These are phyloP conservation scores for Pseudotsuga menziesii DNA, from an alignment of 75 land plant species.

Conservation along the genomic window DNA sequence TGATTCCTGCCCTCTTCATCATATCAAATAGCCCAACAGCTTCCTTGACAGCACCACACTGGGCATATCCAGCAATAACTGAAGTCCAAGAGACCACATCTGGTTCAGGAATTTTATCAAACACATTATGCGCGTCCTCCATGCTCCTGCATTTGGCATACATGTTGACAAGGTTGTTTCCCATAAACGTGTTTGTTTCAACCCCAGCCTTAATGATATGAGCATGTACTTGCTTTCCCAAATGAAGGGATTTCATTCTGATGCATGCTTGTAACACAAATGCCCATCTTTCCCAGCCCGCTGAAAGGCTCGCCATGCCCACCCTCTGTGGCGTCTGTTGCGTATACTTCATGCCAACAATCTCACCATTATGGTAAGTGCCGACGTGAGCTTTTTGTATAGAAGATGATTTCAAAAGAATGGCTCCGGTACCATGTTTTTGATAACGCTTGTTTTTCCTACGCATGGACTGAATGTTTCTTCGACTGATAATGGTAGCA, in stretches of 20 bases:
- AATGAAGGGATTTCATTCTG: neutral
- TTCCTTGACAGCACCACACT: neutral
- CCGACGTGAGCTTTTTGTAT: too few species aligned
- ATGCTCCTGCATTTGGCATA: conserved; percentile 13
- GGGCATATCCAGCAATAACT: conserved; percentile 13
- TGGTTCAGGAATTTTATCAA: conserved; percentile 17
- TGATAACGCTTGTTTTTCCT: too few species aligned
- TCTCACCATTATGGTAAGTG: too few species aligned
- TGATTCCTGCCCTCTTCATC: conserved; percentile 20
- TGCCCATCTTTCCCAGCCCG: too few species aligned
- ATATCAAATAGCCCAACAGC: conserved; percentile 20
- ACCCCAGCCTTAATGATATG: conserved; percentile 2
- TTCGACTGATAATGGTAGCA: too few species aligned
- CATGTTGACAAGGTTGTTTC: conserved; percentile 4
- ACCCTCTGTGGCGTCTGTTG: too few species aligned
- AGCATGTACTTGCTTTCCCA: conserved; percentile 16
- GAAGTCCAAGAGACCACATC: conserved; percentile 9
- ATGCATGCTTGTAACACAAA: too few species aligned
- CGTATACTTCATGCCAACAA: too few species aligned
- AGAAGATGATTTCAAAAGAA: too few species aligned
- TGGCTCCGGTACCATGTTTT: too few species aligned
- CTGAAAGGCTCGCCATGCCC: too few species aligned
- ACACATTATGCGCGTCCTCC: conserved; percentile 12
- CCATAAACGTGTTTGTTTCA: neutral
- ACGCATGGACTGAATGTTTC: too few species aligned